phyloP scores from a whole-genome alignment of 2,329 filamentous ascomycete species.

The Paracoccidioides lutzii region DNA sequence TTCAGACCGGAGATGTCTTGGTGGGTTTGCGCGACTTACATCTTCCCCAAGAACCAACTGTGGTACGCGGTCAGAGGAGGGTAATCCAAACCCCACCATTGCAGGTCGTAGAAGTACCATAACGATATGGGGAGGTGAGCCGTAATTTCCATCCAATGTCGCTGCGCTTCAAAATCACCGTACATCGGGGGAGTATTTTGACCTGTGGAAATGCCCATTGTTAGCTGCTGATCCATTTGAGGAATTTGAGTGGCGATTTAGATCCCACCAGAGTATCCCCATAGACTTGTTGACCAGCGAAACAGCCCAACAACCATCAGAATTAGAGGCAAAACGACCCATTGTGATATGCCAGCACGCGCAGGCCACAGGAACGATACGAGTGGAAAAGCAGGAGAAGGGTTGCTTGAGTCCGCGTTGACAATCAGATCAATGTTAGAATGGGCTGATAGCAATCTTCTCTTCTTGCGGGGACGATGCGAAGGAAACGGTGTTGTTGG shows the following conservation, averaged over 20 bases:
- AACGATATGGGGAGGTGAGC: conserved; percentile 76
- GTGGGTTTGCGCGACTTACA: conserved; percentile 38
- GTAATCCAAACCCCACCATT: conserved; percentile 98
- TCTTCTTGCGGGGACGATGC: conserved; percentile 35
- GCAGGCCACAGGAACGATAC: conserved; percentile 92
- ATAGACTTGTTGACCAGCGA: conserved; percentile 80
- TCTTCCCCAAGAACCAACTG: conserved; percentile 83
- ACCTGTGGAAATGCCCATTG: conserved; percentile 37
- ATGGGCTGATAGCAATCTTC: conserved; percentile 23
- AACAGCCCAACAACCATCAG: conserved; percentile 87
- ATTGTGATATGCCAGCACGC: conserved; percentile 69
- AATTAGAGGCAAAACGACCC: conserved; percentile 77
- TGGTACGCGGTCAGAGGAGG: conserved; percentile 96
- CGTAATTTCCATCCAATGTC: conserved; percentile 98
- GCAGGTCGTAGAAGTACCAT: conserved; percentile 95
- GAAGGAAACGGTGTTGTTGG: conserved; percentile 21
- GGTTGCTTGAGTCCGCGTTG: conserved; percentile 32
- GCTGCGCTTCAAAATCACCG: conserved; percentile 93
- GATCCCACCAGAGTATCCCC: conserved; percentile 76
- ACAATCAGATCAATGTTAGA: conserved; percentile 32
- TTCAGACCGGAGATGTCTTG: neutral
- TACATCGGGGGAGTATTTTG: conserved; percentile 76
- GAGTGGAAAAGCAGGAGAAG: conserved; percentile 67
- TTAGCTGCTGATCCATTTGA: neutral
- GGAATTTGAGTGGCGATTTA: neutral